Percentiles rank a stretch among this genome's conserved stretches.
phyloP scores from a whole-genome alignment of 148 eudicot species.

The Beta vulgaris region DNA sequence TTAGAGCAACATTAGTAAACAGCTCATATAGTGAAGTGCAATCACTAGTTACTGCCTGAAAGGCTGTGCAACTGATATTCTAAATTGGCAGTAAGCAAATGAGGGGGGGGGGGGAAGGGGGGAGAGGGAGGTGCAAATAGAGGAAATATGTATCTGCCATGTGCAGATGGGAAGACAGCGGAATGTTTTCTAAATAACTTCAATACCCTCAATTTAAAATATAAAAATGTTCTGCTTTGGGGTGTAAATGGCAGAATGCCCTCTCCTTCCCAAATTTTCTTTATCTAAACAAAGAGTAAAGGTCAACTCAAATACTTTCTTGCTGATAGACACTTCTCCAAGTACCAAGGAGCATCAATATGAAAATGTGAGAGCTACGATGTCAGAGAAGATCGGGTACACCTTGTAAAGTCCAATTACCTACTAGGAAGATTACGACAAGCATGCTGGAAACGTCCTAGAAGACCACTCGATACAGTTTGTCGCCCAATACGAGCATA shows the following conservation, averaged over 20 bases:
- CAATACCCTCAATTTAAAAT: too few species aligned
- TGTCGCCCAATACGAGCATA: conserved; percentile 64
- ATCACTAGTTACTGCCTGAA: neutral
- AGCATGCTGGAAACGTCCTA: conserved; percentile 46
- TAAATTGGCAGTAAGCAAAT: neutral
- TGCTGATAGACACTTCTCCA: neutral
- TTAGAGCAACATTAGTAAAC: neutral
- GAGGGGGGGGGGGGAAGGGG: neutral
- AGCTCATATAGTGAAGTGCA: neutral
- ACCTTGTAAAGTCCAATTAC: conserved; percentile 27
- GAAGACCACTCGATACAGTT: conserved; percentile 37
- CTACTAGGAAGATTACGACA: conserved; percentile 63
- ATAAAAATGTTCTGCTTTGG: neutral
- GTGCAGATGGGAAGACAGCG: neutral
- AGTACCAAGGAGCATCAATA: conserved; percentile 2
- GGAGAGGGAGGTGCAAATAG: neutral
- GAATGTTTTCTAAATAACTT: neutral
- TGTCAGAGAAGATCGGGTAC: neutral
- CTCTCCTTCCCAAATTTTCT: neutral
- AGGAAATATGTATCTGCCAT: neutral
- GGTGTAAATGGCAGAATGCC: neutral
- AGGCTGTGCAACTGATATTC: neutral
- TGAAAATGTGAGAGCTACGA: neutral
- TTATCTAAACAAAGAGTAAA: neutral
- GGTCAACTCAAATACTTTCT: neutral